A percentile compares a stretch with the other conserved stretches of the same genome.
Conservation (phyloP, 768 basidiomycete species). For the Russula compacta region DNA sequence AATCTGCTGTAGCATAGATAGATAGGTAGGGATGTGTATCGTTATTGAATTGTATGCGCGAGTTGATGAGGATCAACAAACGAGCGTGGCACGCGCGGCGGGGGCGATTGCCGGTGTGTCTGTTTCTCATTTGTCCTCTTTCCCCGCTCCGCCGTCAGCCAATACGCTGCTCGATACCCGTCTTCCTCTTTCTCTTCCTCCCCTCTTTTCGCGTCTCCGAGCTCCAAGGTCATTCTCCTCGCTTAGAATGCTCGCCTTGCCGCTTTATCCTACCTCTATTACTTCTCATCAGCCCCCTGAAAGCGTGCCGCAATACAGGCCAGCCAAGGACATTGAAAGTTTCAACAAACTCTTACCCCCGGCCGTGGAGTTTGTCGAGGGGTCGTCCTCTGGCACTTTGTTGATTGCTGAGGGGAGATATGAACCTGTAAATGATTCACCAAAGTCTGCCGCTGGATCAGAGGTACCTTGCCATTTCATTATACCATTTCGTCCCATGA, state of each 20-base stretch:
- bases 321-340: constrained; percentile 60
- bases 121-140: neutral
- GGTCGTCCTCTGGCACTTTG: constrained; percentile 68
- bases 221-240: neutral
- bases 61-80: constrained; percentile 11
- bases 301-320: constrained; percentile 48
- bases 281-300: constrained; percentile 47
- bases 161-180: constrained; percentile 1
- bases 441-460: constrained; percentile 36
- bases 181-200: neutral
- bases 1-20: neutral
- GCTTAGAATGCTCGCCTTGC: constrained; percentile 56
- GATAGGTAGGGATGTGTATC: neutral
- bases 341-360: constrained; percentile 75
- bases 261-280: constrained; percentile 44
- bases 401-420: constrained; percentile 70
- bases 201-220: neutral
- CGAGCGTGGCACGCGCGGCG: neutral
- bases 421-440: constrained; percentile 67
- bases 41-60: neutral
- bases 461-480: constrained; percentile 32
- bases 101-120: neutral
- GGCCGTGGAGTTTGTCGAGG: constrained; percentile 77
- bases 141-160: neutral
- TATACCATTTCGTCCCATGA: neutral